phyloP scores from a whole-genome alignment of 345 rosid species.

The Eucalyptus curtisii region DNA sequence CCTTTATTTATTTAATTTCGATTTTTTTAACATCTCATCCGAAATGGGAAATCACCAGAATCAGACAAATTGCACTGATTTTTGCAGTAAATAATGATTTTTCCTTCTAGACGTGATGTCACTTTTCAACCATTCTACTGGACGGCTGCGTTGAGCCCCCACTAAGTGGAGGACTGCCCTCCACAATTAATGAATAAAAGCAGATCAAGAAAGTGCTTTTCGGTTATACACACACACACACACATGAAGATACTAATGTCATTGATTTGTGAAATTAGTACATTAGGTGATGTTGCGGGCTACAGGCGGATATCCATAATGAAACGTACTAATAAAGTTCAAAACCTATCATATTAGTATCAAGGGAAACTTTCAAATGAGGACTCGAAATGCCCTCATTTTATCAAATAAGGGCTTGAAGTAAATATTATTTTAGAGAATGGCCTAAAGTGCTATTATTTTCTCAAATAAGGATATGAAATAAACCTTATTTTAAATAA shows the following conservation, averaged over 20 bases:
- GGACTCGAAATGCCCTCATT: fast-evolving
- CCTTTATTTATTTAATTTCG: background rate
- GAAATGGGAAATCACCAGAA: background rate
- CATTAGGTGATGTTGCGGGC: background rate
- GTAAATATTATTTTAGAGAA: too few relatives aligned
- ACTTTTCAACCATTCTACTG: background rate
- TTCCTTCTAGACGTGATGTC: background rate
- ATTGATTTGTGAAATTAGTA: background rate
- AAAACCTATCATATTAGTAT: background rate
- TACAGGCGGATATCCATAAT: background rate
- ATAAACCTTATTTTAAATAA: too few relatives aligned
- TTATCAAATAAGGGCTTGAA: too few relatives aligned
- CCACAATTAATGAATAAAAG: background rate
- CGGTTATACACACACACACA: background rate
- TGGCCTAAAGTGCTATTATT: fast-evolving
- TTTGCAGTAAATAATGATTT: background rate
- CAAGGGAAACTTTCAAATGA: too few relatives aligned
- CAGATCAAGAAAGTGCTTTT: background rate
- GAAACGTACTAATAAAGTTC: background rate
- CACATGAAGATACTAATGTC: background rate
- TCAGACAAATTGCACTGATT: background rate
- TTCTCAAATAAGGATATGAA: too few relatives aligned
- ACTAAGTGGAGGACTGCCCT: background rate
- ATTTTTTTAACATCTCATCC: background rate
- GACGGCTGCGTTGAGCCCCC: background rate